These are phyloP conservation scores for Tuber microsphaerosporum DNA, from an alignment of 495 filamentous ascomycete species.

Conservation along the genomic window DNA sequence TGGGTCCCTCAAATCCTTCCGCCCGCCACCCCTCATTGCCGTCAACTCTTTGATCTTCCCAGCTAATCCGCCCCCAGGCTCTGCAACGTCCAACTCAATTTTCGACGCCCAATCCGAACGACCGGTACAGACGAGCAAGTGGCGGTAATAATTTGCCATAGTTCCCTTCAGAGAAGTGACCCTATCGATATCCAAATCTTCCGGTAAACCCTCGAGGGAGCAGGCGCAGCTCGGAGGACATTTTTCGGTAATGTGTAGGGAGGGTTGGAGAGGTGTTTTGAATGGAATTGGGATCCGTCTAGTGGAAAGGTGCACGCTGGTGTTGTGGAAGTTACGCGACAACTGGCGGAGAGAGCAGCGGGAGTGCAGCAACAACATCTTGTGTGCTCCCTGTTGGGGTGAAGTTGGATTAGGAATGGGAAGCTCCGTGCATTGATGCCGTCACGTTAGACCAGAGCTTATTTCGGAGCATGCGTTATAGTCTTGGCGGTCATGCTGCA, in stretches of 20 bases:
- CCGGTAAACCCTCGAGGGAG: constrained; percentile 45
- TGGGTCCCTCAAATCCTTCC: constrained; percentile 44
- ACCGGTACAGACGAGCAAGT: constrained; percentile 74
- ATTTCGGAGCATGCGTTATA: too few relatives aligned
- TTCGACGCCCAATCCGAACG: constrained; percentile 70
- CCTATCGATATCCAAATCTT: constrained; percentile 68
- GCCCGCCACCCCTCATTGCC: constrained; percentile 60
- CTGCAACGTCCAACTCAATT: constrained; percentile 54
- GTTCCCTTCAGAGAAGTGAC: constrained; percentile 61
- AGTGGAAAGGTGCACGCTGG: background rate
- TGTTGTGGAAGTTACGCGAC: background rate
- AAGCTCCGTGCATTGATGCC: background rate
- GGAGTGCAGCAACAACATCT: background rate
- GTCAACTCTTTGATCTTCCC: constrained; percentile 62
- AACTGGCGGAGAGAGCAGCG: background rate
- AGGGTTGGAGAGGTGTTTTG: background rate
- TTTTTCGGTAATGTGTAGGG: constrained; percentile 15
- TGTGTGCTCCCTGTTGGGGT: background rate
- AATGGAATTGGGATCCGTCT: constrained; percentile 4
- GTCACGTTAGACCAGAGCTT: too few relatives aligned
- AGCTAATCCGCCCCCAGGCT: constrained; percentile 56
- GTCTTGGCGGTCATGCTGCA: too few relatives aligned
- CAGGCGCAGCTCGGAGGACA: constrained; percentile 22
- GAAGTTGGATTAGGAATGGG: background rate
- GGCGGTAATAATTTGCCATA: constrained; percentile 71